Evolutionary conservation across 2,329 filamentous ascomycete species (phyloP), one percentile per base, ranked within the genome.

Genomic region (Penicillium glabrum): DNA sequence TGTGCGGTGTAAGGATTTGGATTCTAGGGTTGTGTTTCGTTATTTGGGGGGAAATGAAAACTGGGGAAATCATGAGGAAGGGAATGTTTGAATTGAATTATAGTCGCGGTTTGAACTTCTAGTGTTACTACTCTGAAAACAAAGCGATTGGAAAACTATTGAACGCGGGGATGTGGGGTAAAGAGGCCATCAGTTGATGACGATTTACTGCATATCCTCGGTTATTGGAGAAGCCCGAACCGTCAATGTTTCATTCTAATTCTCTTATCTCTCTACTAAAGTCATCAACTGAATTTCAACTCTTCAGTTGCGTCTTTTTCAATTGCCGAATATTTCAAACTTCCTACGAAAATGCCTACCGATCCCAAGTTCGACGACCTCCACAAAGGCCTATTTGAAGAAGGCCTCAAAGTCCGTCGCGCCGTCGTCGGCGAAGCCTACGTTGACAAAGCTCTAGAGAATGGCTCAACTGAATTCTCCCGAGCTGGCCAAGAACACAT

Each of bases 371-470:
- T 75, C 64, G 70, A 76, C 45, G 71, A 71, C 3, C 60, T 62
- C n/a, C 79, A 86, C 73, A 80, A 83, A 63, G 73, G 80, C 48
- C 78, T 87, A 46, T 88, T 85, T 72, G 81, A 85, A 7, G 80
- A 83, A 61, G 86, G 86, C 35, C 75, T 88, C 54, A 79, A 83
- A 65, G 82, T 86, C 67, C 83, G 86, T 35, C 79, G 82, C 51
- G 78, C 78, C 59, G 86, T 88, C 9, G 80, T 85, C 14, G 86
- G 86, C n/a, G 76, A 85, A 54, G 77, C 78, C 39, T 86, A 87
- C 62, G 86, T 88, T 53, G 79, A 86, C 64, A 75, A 74, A 4
- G 80, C 85, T 1, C 75, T 87, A 10, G 74, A 75, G n/a, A 82
- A 82, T 54, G 82, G 81, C 3, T 79, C 82, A 0, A 82, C 80